Conservation (phyloP, 805 yeast species). For the Teunomyces panamensis region DNA sequence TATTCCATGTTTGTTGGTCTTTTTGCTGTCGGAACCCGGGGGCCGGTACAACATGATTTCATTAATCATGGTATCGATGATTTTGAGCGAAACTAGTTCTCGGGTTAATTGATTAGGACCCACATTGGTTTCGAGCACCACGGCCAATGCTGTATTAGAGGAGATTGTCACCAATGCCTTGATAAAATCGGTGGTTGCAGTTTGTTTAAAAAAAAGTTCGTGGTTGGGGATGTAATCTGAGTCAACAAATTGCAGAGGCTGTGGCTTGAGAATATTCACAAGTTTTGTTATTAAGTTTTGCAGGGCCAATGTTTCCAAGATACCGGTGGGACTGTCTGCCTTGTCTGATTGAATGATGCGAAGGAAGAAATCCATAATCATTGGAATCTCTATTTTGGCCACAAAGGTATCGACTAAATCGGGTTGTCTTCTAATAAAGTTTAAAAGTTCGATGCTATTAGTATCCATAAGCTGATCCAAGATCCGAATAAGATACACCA, state of each 20-base stretch:
- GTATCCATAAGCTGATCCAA: conserved; percentile 80
- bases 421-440: conserved; percentile 66
- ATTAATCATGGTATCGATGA: conserved; percentile 63
- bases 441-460: conserved; percentile 56
- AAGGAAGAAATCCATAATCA: conserved; percentile 87
- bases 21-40: conserved; percentile 7
- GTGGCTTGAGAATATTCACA: conserved; percentile 67
- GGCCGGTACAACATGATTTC: conserved; percentile 58
- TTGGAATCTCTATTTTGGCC: conserved; percentile 87
- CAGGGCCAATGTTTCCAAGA: conserved; percentile 68
- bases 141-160: conserved; percentile 69
- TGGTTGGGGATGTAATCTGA: conserved; percentile 24
- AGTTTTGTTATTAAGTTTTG: conserved; percentile 74
- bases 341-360: conserved; percentile 92
- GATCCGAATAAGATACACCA: conserved; percentile 51
- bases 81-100: conserved; percentile 75
- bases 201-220: conserved; percentile 55
- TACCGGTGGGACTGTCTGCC: conserved; percentile 84
- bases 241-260: conserved; percentile 49
- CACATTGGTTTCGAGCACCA: conserved; percentile 83
- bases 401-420: conserved; percentile 76
- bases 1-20: conserved; percentile 75
- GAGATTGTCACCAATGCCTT: conserved; percentile 93
- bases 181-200: conserved; percentile 92
- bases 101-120: conserved; percentile 96